A percentile compares a stretch with the other conserved stretches of the same genome.
phyloP scores from a whole-genome alignment of 1,139 yeast genomes.

The Candida tropicalis region DNA sequence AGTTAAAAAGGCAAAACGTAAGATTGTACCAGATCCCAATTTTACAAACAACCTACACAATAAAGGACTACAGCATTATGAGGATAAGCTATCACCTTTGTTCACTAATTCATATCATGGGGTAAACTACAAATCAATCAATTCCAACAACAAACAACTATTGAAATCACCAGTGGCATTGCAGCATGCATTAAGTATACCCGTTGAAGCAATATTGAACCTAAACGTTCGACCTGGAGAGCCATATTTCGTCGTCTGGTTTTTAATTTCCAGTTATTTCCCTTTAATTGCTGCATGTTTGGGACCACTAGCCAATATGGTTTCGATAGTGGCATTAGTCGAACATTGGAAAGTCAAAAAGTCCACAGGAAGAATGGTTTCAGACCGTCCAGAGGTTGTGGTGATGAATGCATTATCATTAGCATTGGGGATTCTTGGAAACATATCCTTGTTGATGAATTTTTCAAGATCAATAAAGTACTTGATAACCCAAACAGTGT shows the following conservation, averaged over 20 bases:
- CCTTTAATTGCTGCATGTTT: slow-evolving; percentile 76
- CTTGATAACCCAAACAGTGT: slow-evolving; percentile 57
- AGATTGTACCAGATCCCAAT: slow-evolving; percentile 12
- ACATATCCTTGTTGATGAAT: slow-evolving; percentile 65
- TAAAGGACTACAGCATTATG: slow-evolving; percentile 15
- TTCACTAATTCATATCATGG: slow-evolving; percentile 10
- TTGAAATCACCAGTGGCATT: slow-evolving; percentile 22
- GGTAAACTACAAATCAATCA: background rate
- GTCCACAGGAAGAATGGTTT: slow-evolving; percentile 23
- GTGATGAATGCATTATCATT: slow-evolving; percentile 64
- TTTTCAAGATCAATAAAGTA: slow-evolving; percentile 62
- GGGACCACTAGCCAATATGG: slow-evolving; percentile 77
- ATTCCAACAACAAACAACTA: background rate
- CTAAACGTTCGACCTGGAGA: slow-evolving; percentile 51
- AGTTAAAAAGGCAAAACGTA: slow-evolving; percentile 8
- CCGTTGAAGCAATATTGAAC: slow-evolving; percentile 32
- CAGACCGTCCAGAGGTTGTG: slow-evolving; percentile 44
- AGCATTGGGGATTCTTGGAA: slow-evolving; percentile 65
- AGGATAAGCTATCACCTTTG: slow-evolving; percentile 21
- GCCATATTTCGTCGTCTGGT: slow-evolving; percentile 55
- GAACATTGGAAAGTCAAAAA: slow-evolving; percentile 61
- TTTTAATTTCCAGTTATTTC: slow-evolving; percentile 60
- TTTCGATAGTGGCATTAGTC: slow-evolving; percentile 70
- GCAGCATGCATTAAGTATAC: slow-evolving; percentile 33
- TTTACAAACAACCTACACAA: background rate